Evolutionary conservation across 441 rosid species (phyloP).

Genomic region (Brassica balearica): DNA sequence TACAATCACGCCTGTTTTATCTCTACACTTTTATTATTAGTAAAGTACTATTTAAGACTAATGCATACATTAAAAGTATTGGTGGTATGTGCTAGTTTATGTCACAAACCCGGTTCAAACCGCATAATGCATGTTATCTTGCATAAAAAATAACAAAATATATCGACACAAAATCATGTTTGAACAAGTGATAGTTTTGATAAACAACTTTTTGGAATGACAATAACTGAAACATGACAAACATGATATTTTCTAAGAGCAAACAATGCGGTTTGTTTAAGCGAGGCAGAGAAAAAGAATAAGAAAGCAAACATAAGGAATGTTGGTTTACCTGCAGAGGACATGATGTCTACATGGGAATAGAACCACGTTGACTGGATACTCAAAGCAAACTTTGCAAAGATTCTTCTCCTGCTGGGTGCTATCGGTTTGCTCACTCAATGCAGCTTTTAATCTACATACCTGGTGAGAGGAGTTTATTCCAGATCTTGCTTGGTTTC

Average conservation of each 20-base stretch:
- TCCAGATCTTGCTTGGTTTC: too few species aligned
- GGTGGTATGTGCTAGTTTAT: not conserved
- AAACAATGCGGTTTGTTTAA: not conserved
- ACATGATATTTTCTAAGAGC: not conserved
- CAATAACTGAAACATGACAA: not conserved
- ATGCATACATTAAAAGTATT: not conserved
- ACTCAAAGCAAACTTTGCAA: constrained; percentile 70
- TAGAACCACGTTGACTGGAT: constrained; percentile 57
- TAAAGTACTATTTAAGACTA: not conserved
- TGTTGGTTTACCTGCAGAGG: constrained; percentile 59
- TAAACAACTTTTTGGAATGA: not conserved
- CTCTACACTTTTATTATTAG: too few species aligned
- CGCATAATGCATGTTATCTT: not conserved
- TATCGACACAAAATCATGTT: not conserved
- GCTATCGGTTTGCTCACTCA: constrained; percentile 61
- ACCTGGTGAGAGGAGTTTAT: too few species aligned
- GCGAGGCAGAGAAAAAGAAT: not conserved
- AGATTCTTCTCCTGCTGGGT: constrained; percentile 72
- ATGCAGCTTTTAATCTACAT: constrained; percentile 48
- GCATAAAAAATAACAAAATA: not conserved
- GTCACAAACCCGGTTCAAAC: not conserved
- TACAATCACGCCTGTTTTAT: too few species aligned
- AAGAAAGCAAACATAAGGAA: not conserved
- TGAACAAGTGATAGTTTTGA: not conserved
- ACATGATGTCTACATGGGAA: constrained; percentile 68